Evolutionary conservation across 352 stramenopile species (phyloP).

Genomic region (Hyphochytrium catenoides): DNA sequence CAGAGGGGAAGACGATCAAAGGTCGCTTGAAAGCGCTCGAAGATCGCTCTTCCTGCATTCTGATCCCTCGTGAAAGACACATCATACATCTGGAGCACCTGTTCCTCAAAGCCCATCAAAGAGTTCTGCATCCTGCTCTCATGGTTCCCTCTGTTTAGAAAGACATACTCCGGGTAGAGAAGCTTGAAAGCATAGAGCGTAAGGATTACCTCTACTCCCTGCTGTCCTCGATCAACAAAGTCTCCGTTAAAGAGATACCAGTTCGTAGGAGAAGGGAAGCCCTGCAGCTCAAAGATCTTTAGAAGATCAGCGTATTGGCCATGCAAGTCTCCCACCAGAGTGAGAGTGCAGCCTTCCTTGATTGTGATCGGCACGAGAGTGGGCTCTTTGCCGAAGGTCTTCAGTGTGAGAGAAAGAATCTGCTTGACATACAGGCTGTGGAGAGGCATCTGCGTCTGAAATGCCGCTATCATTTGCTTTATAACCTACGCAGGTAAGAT

Average conservation of each 20-base stretch:
- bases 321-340: constrained; percentile 7
- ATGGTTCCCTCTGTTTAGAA: constrained; percentile 84
- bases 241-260: constrained; percentile 89
- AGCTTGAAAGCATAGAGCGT: constrained; percentile 69
- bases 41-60: constrained; percentile 32
- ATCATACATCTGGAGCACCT: constrained; percentile 51
- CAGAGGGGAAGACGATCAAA: constrained; percentile 69
- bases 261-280: constrained; percentile 22
- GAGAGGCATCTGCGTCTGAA: too few species aligned
- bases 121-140: constrained; percentile 80
- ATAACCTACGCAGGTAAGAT: too few species aligned
- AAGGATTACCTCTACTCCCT: constrained; percentile 73
- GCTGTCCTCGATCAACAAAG: constrained; percentile 76
- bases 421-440: too few species aligned
- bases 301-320: constrained; percentile 6
- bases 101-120: constrained; percentile 58
- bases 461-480: too few species aligned
- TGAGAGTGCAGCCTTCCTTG: constrained; percentile 4
- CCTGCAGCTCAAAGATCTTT: constrained; percentile 6
- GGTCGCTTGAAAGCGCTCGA: constrained; percentile 52
- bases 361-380: too few species aligned
- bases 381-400: too few species aligned
- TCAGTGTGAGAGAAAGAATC: too few species aligned
- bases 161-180: constrained; percentile 59
- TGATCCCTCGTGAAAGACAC: constrained; percentile 38